These are phyloP conservation scores for Salix udensis DNA, from an alignment of 345 rosid species.

Conservation along the genomic window DNA sequence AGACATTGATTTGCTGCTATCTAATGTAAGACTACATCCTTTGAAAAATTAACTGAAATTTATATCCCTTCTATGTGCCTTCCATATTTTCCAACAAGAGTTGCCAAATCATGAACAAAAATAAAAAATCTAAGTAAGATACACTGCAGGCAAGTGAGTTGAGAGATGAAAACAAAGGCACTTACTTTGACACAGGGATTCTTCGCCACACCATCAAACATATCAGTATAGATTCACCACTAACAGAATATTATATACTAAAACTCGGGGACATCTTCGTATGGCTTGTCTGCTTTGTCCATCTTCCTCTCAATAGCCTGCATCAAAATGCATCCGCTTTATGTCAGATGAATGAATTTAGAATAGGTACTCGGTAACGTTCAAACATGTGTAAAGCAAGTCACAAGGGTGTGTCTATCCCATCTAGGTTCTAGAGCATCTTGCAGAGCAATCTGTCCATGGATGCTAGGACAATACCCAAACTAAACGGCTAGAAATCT, in stretches of 20 bases:
- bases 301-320: conserved; percentile 95
- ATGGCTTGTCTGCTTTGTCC: conserved; percentile 77
- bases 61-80: background rate
- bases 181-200: conserved; percentile 1
- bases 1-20: background rate
- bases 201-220: background rate
- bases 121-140: background rate
- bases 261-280: conserved; percentile 81
- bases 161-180: background rate
- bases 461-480: background rate
- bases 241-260: conserved; percentile 16
- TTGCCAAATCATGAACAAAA: background rate
- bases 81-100: background rate
- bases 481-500: background rate
- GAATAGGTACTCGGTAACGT: background rate
- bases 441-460: background rate
- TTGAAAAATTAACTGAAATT: background rate
- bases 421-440: background rate
- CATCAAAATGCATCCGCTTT: background rate
- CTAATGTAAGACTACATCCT: background rate
- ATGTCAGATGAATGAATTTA: background rate
- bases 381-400: background rate
- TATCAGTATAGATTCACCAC: background rate
- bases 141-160: background rate
- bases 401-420: background rate